These are phyloP conservation scores for Boletus hoseneyae DNA, from an alignment of 1,284 basidiomycete genomes.

Conservation along the genomic window DNA sequence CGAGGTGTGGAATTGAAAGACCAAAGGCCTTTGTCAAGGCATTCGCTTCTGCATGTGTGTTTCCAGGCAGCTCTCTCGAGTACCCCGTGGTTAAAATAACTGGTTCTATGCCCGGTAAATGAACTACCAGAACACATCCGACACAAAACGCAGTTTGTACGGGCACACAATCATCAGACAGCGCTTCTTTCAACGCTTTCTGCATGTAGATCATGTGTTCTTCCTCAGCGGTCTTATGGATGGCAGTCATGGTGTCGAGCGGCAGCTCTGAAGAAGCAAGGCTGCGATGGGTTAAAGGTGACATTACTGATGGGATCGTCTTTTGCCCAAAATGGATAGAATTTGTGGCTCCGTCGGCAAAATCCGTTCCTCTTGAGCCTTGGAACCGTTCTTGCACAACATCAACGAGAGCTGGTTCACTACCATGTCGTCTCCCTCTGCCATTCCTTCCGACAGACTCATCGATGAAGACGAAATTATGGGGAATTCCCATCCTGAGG, in stretches of 20 bases:
- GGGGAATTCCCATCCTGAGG: conserved; percentile 48
- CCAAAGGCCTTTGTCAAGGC: conserved; percentile 74
- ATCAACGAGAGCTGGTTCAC: conserved; percentile 15
- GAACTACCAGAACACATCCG: conserved; percentile 77
- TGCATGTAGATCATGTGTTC: conserved; percentile 53
- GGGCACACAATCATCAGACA: conserved; percentile 58
- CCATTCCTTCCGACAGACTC: conserved; percentile 31
- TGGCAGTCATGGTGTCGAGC: conserved; percentile 5
- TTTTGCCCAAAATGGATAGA: background rate
- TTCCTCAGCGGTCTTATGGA: conserved; percentile 16
- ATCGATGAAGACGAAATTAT: conserved; percentile 55
- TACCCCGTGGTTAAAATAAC: conserved; percentile 78
- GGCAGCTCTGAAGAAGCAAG: too few species aligned
- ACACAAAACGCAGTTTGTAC: conserved; percentile 90
- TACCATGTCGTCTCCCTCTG: conserved; percentile 55
- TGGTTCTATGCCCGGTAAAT: conserved; percentile 38
- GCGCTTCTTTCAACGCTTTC: conserved; percentile 69
- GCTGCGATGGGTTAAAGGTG: too few species aligned
- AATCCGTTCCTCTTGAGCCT: conserved; percentile 14
- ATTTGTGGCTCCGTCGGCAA: conserved; percentile 29
- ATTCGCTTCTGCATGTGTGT: conserved; percentile 98
- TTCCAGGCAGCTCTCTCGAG: conserved; percentile 90
- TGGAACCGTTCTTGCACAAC: conserved; percentile 4
- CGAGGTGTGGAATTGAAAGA: conserved; percentile 43
- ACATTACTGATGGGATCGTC: background rate